These are phyloP conservation scores for Carnegiea gigantea DNA, from an alignment of 179 eudicot genomes.

Conservation along the genomic window DNA sequence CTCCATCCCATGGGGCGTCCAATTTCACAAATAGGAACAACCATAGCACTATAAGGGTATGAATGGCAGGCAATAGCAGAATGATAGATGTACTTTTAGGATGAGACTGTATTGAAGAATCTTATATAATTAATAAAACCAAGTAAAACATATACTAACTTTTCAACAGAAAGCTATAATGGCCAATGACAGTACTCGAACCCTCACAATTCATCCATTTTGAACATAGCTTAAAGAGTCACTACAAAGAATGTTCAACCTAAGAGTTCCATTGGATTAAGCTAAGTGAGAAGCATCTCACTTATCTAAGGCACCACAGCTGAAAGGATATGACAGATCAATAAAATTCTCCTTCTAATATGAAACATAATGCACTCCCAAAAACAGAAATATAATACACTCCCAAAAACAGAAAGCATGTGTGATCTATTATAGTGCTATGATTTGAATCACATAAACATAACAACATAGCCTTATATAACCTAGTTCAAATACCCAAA, in stretches of 20 bases:
- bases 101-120: not conserved
- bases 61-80: not conserved
- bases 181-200: not conserved
- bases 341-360: not conserved
- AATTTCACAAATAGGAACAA: not conserved
- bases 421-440: no score
- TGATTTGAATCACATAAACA: no score
- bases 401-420: no score
- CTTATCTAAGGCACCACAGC: not conserved
- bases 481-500: no score
- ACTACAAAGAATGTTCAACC: not conserved
- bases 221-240: not conserved
- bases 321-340: not conserved
- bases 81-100: not conserved
- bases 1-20: conserved; percentile 90
- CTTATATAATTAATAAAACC: not conserved
- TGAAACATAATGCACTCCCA: no score
- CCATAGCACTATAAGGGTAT: not conserved
- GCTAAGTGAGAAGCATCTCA: not conserved
- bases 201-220: not conserved
- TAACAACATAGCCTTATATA: no score
- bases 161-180: not conserved
- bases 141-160: not conserved
- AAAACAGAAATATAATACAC: no score
- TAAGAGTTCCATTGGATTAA: no score